phyloP scores from a whole-genome alignment of 2,329 filamentous ascomycete species.

The Didymellaceae sp. region DNA sequence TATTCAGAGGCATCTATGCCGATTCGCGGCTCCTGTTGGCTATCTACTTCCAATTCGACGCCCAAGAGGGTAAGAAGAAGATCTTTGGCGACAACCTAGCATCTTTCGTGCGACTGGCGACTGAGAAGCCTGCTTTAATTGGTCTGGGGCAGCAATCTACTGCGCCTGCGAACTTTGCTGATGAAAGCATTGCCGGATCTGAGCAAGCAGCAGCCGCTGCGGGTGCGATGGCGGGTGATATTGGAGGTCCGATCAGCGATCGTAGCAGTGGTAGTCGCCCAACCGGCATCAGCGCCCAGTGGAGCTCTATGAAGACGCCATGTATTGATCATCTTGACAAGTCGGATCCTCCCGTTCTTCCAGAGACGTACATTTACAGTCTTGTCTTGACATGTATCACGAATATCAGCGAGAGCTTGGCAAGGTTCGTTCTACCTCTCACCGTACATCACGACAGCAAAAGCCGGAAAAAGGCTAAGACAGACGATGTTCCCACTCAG shows the following conservation, averaged over 20 bases:
- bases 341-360: constrained; percentile 78
- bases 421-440: constrained; percentile 89
- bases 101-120: constrained; percentile 88
- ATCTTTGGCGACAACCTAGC: constrained; percentile 84
- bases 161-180: constrained; percentile 69
- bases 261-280: constrained; percentile 66
- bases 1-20: constrained; percentile 83
- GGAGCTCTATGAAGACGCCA: constrained; percentile 85
- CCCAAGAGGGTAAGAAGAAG: constrained; percentile 71
- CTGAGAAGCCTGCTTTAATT: constrained; percentile 87
- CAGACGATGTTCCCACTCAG: constrained; percentile 32
- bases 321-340: constrained; percentile 97
- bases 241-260: constrained; percentile 70
- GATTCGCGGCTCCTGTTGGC: constrained; percentile 79
- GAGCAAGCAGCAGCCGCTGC: constrained; percentile 91
- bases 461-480: constrained; percentile 51
- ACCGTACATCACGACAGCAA: constrained; percentile 78
- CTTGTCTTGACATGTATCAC: constrained; percentile 88
- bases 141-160: constrained; percentile 89
- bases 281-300: constrained; percentile 84
- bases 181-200: constrained; percentile 64
- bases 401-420: constrained; percentile 87
- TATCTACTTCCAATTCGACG: constrained; percentile 83
- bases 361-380: constrained; percentile 93
- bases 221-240: constrained; percentile 85